These are phyloP conservation scores for Plasmodium coatneyi DNA, from an alignment of 169 alveolate genomes.

Conservation along the genomic window DNA sequence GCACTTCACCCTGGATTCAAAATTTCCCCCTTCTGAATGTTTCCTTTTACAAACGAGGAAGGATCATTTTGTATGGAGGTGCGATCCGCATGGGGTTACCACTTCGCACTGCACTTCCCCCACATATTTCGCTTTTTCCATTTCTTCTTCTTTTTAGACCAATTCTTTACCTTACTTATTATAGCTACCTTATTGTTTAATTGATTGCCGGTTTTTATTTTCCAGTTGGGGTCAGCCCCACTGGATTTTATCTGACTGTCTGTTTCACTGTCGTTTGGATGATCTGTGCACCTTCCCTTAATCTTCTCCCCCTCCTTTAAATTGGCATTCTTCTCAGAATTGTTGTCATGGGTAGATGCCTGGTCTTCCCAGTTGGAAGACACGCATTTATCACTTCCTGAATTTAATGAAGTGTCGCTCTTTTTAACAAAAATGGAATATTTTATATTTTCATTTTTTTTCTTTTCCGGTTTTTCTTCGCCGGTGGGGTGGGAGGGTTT, in stretches of 20 bases:
- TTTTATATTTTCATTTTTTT: constrained; percentile 13
- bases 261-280: not conserved
- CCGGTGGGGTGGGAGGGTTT: not conserved
- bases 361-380: not conserved
- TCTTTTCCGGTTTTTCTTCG: not conserved
- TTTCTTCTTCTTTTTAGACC: not conserved
- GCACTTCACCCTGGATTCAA: not conserved
- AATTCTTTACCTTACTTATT: not conserved
- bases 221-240: not conserved
- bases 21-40: not conserved
- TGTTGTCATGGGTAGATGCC: not conserved
- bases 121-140: not conserved
- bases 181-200: not conserved
- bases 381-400: not conserved
- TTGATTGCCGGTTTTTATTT: not conserved
- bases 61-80: not conserved
- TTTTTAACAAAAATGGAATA: constrained; percentile 58
- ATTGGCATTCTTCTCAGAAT: not conserved
- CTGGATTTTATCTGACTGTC: not conserved
- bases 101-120: not conserved
- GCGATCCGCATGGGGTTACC: not conserved
- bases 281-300: not conserved
- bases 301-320: not conserved
- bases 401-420: not conserved
- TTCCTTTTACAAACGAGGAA: not conserved